These are phyloP conservation scores for Puccinia hordei DNA, from an alignment of 1,284 basidiomycete genomes.

Conservation along the genomic window DNA sequence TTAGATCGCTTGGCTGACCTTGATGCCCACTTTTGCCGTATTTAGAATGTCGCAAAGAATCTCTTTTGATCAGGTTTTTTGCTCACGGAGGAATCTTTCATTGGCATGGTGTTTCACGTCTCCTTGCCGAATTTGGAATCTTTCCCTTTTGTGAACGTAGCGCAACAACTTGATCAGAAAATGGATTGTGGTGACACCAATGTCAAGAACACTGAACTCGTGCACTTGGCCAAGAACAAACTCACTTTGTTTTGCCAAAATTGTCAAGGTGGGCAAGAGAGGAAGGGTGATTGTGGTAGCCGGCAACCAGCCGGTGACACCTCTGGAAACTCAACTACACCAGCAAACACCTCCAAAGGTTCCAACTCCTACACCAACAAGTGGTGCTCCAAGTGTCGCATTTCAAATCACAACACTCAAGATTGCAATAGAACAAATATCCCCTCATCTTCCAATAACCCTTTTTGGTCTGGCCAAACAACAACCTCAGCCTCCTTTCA, in stretches of 20 bases:
- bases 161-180: background rate
- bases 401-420: too few relatives aligned
- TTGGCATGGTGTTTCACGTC: background rate
- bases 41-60: background rate
- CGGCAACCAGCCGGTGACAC: background rate
- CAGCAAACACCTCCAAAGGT: too few relatives aligned
- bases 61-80: background rate
- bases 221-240: background rate
- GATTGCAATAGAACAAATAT: too few relatives aligned
- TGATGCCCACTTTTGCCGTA: background rate
- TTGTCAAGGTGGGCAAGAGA: background rate
- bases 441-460: too few relatives aligned
- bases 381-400: too few relatives aligned
- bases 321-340: background rate
- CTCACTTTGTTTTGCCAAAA: background rate
- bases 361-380: too few relatives aligned
- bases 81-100: constrained; percentile 7
- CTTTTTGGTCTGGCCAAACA: background rate
- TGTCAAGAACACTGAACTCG: background rate
- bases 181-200: background rate
- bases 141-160: constrained; percentile 3
- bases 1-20: background rate
- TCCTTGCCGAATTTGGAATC: background rate
- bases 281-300: background rate
- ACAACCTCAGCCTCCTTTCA: background rate